Percentiles rank a stretch among this genome's conserved stretches.
These are phyloP conservation scores for Parathielavia appendiculata DNA, from an alignment of 495 filamentous ascomycete species.

Conservation along the genomic window DNA sequence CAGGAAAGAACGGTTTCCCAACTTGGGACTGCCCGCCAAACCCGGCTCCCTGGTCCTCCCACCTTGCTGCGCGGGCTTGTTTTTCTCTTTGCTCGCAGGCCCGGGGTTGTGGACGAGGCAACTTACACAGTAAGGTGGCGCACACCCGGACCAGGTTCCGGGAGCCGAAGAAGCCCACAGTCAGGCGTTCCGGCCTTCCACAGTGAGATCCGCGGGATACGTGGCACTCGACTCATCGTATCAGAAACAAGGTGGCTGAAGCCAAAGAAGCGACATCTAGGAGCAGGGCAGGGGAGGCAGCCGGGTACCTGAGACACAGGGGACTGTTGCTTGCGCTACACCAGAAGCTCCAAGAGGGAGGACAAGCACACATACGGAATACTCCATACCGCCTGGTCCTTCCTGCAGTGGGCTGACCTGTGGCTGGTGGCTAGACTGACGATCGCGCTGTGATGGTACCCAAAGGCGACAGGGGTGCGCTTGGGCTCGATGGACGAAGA, in stretches of 20 bases:
- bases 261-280: background rate
- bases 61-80: background rate
- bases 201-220: background rate
- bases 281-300: background rate
- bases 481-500: background rate
- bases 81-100: background rate
- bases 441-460: conserved; percentile 17
- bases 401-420: background rate
- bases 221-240: background rate
- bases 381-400: background rate
- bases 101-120: background rate
- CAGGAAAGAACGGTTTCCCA: background rate
- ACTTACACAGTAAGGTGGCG: conserved; percentile 1
- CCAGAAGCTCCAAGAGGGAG: background rate
- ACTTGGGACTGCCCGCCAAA: background rate
- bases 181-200: background rate
- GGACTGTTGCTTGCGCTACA: background rate
- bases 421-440: background rate
- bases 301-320: background rate
- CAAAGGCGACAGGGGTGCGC: conserved; percentile 4
- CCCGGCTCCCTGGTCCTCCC: background rate
- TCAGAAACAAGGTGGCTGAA: background rate
- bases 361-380: background rate
- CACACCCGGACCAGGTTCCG: conserved; percentile 3
- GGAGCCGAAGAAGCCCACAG: background rate